Base-by-base conservation (phyloP, 805 yeast species). In the Kuraishia hungarica region DNA sequence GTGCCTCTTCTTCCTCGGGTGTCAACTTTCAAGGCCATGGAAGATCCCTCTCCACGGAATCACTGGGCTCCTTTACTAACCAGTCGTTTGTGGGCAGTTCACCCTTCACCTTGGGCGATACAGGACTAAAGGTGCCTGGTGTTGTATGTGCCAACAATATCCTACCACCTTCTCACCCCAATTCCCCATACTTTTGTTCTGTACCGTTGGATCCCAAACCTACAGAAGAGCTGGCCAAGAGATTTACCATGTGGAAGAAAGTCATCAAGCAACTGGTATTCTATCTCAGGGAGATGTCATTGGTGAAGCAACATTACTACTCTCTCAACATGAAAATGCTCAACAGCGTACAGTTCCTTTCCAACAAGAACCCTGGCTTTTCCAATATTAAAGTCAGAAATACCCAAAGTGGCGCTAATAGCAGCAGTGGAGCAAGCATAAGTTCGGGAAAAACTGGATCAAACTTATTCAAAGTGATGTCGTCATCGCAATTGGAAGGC, bases 181-280 rank as follows among this genome's bases (percentile, higher is more conserved):
- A 62, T 52, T 71, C 75, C 6, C 75, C 75, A 1, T 71, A 66
- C 55, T 69, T 67, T 58, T 58, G 65, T 24, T 72, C 74, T 8
- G 61, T 71, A 29, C 60, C 61, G 5, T 49, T 50, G 29, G 69
- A 67, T 39, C 72, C 73, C 21, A 63, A 64, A 51, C 75, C 75
- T 8, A 76, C 82, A 4, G 84, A 81, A 60, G 75, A 77, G 28
- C 67, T 81, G 58, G 80, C 82, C 35, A 74, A 74, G 55, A 64
- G 86, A 54, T 80, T 81, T 62, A 78, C 76, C 55, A 80, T 83
- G n/a, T 81, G 83, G 82, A 72, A 83, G 54, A 73, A 74, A 64
- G 73, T 80, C 55, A 72, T 81, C 58, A 80, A 78, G 62, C 84
- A 81, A 60, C 67, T 81, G 58, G 73, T 79, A 26, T 72, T 72